These are phyloP conservation scores for Neurospora cerealis DNA, from an alignment of 495 filamentous ascomycete genomes.

Conservation along the genomic window DNA sequence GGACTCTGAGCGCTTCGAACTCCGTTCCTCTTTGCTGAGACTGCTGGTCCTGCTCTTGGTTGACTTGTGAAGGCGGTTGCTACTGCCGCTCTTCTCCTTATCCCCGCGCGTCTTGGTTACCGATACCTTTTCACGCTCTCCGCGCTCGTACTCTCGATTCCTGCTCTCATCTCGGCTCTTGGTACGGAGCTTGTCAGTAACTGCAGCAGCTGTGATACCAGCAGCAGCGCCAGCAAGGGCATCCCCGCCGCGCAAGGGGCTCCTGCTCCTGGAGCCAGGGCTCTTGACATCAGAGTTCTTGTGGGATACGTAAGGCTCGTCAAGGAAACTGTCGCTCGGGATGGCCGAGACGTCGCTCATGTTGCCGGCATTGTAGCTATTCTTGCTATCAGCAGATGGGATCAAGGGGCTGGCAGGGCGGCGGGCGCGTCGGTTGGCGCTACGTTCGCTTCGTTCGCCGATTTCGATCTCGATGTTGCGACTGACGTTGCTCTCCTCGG, in stretches of 20 bases:
- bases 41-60: slow-evolving; percentile 50
- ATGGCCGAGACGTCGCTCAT: slow-evolving; percentile 83
- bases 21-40: slow-evolving; percentile 48
- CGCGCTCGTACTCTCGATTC: slow-evolving; percentile 20
- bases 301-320: slow-evolving; percentile 31
- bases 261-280: slow-evolving; percentile 18
- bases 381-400: slow-evolving; percentile 44
- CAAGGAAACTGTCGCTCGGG: slow-evolving; percentile 83
- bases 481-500: slow-evolving; percentile 64
- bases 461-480: slow-evolving; percentile 62
- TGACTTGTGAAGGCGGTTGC: slow-evolving; percentile 42
- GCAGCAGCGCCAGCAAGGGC: slow-evolving; percentile 23
- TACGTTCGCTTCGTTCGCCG: slow-evolving; percentile 25
- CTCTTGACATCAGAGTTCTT: slow-evolving; percentile 25
- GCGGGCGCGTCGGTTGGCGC: slow-evolving; percentile 28
- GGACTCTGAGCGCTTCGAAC: slow-evolving; percentile 40
- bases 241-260: slow-evolving; percentile 26
- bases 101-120: slow-evolving; percentile 20
- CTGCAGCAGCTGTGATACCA: slow-evolving; percentile 29
- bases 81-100: slow-evolving; percentile 18
- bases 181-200: slow-evolving; percentile 39
- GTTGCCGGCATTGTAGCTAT: slow-evolving; percentile 47
- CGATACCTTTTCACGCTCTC: neutral
- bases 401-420: slow-evolving; percentile 47
- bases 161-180: slow-evolving; percentile 33